Evolutionary conservation across 805 yeast genomes (phyloP).

Genomic region (Brettanomyces bruxellensis): DNA sequence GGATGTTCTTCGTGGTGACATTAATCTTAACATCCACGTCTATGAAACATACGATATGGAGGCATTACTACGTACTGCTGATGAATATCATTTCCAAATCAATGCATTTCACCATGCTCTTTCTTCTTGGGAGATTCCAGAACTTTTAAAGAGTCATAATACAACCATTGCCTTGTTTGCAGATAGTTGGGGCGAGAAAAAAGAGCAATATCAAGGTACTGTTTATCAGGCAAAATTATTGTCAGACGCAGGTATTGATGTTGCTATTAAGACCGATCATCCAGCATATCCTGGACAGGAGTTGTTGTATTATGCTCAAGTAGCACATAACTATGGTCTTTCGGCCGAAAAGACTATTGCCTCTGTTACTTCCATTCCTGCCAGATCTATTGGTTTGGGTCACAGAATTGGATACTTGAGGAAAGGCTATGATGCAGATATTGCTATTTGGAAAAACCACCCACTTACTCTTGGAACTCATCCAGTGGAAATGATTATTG

Average conservation of each 20-base stretch:
- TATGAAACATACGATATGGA: constrained; percentile 2
- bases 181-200: constrained; percentile 2
- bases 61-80: constrained; percentile 1
- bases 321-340: constrained; percentile 1
- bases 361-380: constrained; percentile 1
- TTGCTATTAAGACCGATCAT: constrained; percentile 1
- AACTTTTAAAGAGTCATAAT: constrained; percentile 1
- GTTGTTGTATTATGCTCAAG: background rate
- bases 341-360: background rate
- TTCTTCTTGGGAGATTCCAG: constrained; percentile 1
- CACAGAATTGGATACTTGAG: constrained; percentile 1
- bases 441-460: constrained; percentile 1
- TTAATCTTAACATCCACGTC: constrained; percentile 1
- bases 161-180: constrained; percentile 1
- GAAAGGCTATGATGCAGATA: constrained; percentile 2
- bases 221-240: background rate
- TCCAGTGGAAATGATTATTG: constrained; percentile 1
- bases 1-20: constrained; percentile 1
- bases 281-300: constrained; percentile 2
- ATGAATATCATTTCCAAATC: background rate
- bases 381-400: background rate
- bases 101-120: constrained; percentile 1
- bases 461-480: background rate
- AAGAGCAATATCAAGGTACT: constrained; percentile 1
- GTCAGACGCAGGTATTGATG: background rate